Base-by-base conservation (phyloP, 75 land plant genomes). In the Picea glauca region DNA sequence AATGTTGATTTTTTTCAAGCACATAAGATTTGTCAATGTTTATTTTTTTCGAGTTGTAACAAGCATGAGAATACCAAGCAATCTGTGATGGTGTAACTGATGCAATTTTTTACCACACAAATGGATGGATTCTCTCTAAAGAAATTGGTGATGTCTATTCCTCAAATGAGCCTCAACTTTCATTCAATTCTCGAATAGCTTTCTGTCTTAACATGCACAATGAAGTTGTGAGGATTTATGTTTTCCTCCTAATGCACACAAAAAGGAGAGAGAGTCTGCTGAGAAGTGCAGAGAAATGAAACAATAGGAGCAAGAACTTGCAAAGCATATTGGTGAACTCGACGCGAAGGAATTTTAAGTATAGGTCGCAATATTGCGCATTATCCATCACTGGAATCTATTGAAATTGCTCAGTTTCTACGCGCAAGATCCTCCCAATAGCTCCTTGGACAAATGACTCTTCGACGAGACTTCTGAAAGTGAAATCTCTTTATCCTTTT, bases 251-350 rank as follows among this genome's bases (percentile, higher is more conserved):
- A 95, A 92, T 76, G 92, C 98, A 40, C 92, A 93, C 80, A 97
- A 89, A 75, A 87, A 97, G 72, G 99, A 97, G 77, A 87, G 93
- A 66, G 99, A 94, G 78, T 93, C 94, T 86, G 99, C 95, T 57
- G 98, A 94, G 87, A 96, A 94, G 82, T 86, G 99, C 78, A 84
- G 99, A 58, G 99, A 96, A 85, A 88, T 98, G 80, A 98, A 96
- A 59, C 99, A 96, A 79, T 95, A 94, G 81, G 99, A 96, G 82
- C 99, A 94, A 86, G 99, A 96, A 83, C 95, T 96, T 79, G 99
- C 99, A 12, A 94, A 96, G 74, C 99, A 96, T 68, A 96, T 96
- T 63, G 99, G 95, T 17, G 99, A 96, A 26, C 26, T 26, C 26
- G 26, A 26, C 26, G 26, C 26, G 26, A 26, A 26, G 26, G 26